These are phyloP conservation scores for Athelia psychrophila DNA, from an alignment of 1,284 basidiomycete species.

Conservation along the genomic window DNA sequence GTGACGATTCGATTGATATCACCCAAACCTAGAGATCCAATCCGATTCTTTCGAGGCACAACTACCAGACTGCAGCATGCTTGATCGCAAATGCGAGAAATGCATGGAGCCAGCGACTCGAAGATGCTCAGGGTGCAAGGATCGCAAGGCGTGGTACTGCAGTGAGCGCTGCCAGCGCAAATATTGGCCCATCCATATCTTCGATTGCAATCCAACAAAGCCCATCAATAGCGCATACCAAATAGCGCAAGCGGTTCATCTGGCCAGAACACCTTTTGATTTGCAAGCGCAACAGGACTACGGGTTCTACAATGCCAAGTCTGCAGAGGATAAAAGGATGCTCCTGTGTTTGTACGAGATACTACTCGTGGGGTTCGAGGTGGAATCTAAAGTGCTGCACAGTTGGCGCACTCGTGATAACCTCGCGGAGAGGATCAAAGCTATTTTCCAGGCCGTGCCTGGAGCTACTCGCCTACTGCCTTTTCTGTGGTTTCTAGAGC, in stretches of 20 bases:
- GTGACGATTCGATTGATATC: too few relatives aligned
- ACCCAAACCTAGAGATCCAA: too few relatives aligned
- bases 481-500: constrained; percentile 33
- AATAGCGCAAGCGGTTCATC: constrained; percentile 21
- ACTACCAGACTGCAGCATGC: too few relatives aligned
- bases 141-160: constrained; percentile 27
- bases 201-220: constrained; percentile 27
- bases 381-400: constrained; percentile 26
- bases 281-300: constrained; percentile 31
- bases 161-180: constrained; percentile 24
- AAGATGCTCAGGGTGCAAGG: constrained; percentile 11
- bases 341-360: constrained; percentile 32
- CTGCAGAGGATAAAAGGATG: constrained; percentile 10
- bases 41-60: too few relatives aligned
- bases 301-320: constrained; percentile 26
- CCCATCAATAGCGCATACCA: constrained; percentile 30
- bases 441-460: constrained; percentile 21
- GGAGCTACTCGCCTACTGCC: constrained; percentile 18
- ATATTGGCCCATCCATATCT: constrained; percentile 30
- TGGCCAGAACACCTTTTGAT: constrained; percentile 25
- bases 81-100: too few relatives aligned
- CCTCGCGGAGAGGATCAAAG: constrained; percentile 31
- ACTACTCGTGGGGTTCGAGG: constrained; percentile 16
- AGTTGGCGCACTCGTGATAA: constrained; percentile 28
- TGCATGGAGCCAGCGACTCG: constrained; percentile 7